Evolutionary conservation across 305 asterid species (phyloP), one percentile per base, ranked within the genome.

Genomic region (Fraxinus sp.): DNA sequence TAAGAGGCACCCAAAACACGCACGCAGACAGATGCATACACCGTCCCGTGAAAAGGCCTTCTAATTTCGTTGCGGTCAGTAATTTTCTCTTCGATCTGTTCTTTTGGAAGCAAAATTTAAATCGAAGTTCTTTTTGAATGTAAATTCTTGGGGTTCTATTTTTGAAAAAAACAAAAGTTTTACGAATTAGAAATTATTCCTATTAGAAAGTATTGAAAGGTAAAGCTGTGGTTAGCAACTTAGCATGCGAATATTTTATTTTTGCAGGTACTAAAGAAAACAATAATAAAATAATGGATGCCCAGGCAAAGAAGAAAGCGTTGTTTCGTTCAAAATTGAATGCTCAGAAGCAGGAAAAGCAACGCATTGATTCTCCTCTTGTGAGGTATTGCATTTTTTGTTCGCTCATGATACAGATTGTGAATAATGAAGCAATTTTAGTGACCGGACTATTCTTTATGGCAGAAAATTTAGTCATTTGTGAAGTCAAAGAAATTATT

Each of bases 301-400:
- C 89, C 22, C 89, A 87, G 86, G 96, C 97, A 8, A 93, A 87
- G 87, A 91, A 91, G 85, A 96, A 91, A 86, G 92, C 97, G 11
- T 49, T 88, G 70, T 92, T 88, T 80, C 91, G 97, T 77, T 93
- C 97, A 4, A 96, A 89, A 84, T 77, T 96, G 90, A 92, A 89
- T 39, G 93, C 95, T 18, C 87, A 86, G 81, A 92, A 92, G 89
- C 90, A 86, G 86, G 92, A 91, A 82, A 91, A 90, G 81, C 92
- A 90, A 81, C 92, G 91, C 39, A 91, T 96, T 82, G 98, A 91
- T 87, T 92, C 96, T 80, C 97, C 97, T 62, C 91, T 96, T 68
- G 91, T 91, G 5, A 96, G 98, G 99, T 96, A 91, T 71, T 84
- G 70, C 59, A 9, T 14, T 64, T 57, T 24, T 20, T 36, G 33